Evolutionary conservation across 768 basidiomycete genomes (phyloP).

Genomic region (Mrakia gelida): DNA sequence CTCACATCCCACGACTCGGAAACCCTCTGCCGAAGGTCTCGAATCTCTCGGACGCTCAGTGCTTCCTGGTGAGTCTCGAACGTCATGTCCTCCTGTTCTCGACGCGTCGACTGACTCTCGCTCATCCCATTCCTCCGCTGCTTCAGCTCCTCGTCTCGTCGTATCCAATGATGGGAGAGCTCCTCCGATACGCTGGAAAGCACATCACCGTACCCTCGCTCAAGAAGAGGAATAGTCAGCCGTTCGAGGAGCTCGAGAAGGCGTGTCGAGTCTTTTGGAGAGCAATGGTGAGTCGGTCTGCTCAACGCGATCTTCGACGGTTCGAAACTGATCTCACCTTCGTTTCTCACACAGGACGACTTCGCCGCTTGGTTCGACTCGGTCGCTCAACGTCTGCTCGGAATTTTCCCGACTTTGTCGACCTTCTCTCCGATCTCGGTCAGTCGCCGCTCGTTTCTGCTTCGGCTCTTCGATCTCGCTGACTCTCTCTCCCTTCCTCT

Average conservation of each 20-base stretch:
- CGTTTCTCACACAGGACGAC: constrained; percentile 1
- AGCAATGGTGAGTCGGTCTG: background rate
- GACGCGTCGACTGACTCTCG: background rate
- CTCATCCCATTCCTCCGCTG: background rate
- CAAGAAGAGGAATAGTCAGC: background rate
- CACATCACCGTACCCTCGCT: background rate
- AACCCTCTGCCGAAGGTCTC: background rate
- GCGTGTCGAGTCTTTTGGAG: background rate
- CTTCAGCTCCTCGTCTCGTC: background rate
- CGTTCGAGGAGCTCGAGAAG: background rate
- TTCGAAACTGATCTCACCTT: too few relatives aligned
- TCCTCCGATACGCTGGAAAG: background rate
- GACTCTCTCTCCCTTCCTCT: background rate
- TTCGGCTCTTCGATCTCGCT: background rate
- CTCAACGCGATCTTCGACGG: too few relatives aligned
- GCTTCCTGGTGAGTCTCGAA: background rate
- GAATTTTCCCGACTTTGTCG: background rate
- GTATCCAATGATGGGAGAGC: background rate
- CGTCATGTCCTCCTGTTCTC: background rate
- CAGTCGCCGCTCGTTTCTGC: background rate
- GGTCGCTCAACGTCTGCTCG: background rate
- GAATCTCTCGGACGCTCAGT: background rate
- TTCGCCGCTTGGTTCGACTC: constrained; percentile 2
- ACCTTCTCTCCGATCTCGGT: background rate
- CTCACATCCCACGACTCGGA: constrained; percentile 1